Conservation (phyloP, 2,329 filamentous ascomycete genomes). For the Seiridium unicorne region DNA sequence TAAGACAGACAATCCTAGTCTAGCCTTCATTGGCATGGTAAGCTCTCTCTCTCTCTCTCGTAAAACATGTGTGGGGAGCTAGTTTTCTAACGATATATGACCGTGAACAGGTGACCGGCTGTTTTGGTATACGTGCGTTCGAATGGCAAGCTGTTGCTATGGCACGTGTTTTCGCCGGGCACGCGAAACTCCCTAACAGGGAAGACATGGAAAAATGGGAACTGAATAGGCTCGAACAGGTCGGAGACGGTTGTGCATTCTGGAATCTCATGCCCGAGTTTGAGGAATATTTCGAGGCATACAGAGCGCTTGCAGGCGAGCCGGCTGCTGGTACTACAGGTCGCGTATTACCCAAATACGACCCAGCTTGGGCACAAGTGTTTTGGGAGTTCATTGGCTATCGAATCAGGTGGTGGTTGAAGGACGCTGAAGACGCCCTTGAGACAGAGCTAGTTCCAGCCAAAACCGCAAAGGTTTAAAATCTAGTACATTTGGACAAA, state of each 20-base stretch:
- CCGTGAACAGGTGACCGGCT: conserved; percentile 34
- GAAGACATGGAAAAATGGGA: conserved; percentile 57
- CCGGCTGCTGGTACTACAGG: conserved; percentile 5
- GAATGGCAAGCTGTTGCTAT: conserved; percentile 67
- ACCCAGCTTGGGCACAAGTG: conserved; percentile 3
- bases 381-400: background rate
- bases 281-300: conserved; percentile 61
- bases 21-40: conserved; percentile 59
- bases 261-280: conserved; percentile 59
- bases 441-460: too few species aligned
- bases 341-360: conserved; percentile 6
- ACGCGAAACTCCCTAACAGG: conserved; percentile 45
- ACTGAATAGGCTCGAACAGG: conserved; percentile 45
- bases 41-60: conserved; percentile 6
- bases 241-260: conserved; percentile 58
- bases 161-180: conserved; percentile 55
- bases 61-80: too few species aligned
- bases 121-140: conserved; percentile 31
- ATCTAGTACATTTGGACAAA: too few species aligned
- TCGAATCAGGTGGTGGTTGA: too few species aligned
- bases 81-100: too few species aligned
- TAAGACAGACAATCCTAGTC: conserved; percentile 49
- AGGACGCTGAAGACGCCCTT: too few species aligned
- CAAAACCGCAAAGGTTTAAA: too few species aligned
- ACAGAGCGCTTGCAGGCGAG: conserved; percentile 46